Base-by-base conservation (phyloP, 2,329 filamentous ascomycete species). In the Penicillium psychrosexuale region DNA sequence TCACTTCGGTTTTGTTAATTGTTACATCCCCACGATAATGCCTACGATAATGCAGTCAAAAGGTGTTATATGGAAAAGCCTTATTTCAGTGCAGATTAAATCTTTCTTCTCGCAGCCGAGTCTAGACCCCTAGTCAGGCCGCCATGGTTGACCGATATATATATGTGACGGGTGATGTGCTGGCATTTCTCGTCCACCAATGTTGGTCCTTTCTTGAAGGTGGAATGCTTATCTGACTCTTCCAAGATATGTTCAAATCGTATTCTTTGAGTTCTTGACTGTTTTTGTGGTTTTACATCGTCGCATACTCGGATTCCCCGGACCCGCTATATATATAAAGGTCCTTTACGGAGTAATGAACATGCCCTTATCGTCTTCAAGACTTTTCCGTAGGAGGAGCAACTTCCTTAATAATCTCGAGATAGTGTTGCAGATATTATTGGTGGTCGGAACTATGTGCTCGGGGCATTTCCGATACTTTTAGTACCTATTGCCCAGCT, bases 61-160 rank as follows among this genome's bases (percentile, higher is more conserved):
- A n/a, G 66, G 13, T 38, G 37, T 15, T 24, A 8, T 24, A 19
- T 12, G 2, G 9, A 8, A 39, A 39, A 13, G 11, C 12, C 12
- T 5, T 15, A 15, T 38, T 7, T 8, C 17, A 8, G 12, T 15
- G 37, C 19, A 15, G 19, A 15, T 5, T 13, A 39, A n/a, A 24
- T n/a, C 5, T 27, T 11, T 4, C 8, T n/a, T 28, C 19, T 19
- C 24, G 8, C 13, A 19, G 19, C 36, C 28, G 3, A 44, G 7
- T 13, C 11, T 31, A 15, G 57, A 8, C 63, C 62, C 1, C 38
- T 66, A 3, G 57, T 67, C 39, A 39, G 61, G 9, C 51, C 60
- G 12, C 50, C 55, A 17, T 66, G 60, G 59, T 36, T 67, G 22
- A 66, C 65, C 24, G 66, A 66, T 48, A 65, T 48, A 64, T 66